Evolutionary conservation across 2,329 filamentous ascomycete species (phyloP).

Genomic region (Aspergillus pseudoterreus): DNA sequence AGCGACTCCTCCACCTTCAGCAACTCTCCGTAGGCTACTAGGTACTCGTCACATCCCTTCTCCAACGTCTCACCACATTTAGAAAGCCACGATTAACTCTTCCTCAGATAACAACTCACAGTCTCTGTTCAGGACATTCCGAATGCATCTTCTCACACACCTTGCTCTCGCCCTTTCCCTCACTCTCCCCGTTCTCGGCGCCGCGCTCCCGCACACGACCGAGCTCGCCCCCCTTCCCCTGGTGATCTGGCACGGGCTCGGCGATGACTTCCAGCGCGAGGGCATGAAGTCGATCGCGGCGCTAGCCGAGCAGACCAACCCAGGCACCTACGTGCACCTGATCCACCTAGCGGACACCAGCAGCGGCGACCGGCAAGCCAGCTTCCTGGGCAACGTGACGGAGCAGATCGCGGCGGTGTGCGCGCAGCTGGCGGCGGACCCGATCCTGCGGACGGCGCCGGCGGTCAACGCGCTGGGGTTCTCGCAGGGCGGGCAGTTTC

Average conservation of each 20-base stretch:
- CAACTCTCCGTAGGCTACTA: background rate
- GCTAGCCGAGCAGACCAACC: constrained; percentile 70
- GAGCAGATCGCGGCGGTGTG: constrained; percentile 74
- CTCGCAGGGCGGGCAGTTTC: constrained; percentile 92
- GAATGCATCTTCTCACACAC: constrained; percentile 4
- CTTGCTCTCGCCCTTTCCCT: constrained; percentile 1
- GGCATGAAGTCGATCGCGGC: constrained; percentile 68
- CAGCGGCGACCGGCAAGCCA: constrained; percentile 69
- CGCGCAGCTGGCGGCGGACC: constrained; percentile 68
- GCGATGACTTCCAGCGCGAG: constrained; percentile 64
- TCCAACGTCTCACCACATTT: background rate
- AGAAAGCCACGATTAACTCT: background rate
- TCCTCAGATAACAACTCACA: background rate
- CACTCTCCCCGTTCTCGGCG: constrained; percentile 15
- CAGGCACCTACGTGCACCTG: constrained; percentile 79
- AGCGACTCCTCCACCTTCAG: background rate
- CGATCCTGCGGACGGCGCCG: constrained; percentile 75
- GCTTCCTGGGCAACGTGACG: constrained; percentile 88
- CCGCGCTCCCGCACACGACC: constrained; percentile 16
- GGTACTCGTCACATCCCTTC: background rate
- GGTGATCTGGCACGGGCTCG: constrained; percentile 89
- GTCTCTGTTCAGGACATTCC: background rate
- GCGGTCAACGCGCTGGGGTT: constrained; percentile 91
- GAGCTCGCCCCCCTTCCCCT: constrained; percentile 65
- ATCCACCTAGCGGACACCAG: constrained; percentile 67